A percentile compares a stretch with the other conserved stretches of the same genome.
Evolutionary conservation across 371 early-diverging fungal genomes (phyloP).

Genomic region (Parasitella parasitica): DNA sequence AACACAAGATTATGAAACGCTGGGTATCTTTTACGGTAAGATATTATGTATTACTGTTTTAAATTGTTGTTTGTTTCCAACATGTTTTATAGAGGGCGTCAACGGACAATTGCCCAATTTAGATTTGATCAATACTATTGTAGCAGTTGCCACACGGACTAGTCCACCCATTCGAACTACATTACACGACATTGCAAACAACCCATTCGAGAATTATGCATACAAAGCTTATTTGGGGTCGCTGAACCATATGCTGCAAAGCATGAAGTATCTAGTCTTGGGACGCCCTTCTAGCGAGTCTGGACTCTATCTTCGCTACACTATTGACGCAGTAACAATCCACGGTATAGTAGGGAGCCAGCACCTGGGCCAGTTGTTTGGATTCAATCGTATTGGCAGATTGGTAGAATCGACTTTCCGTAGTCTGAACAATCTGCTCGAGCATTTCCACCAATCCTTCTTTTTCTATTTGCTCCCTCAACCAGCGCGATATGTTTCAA

Average conservation of each 20-base stretch:
- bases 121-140: conserved; percentile 83
- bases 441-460: conserved; percentile 94
- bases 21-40: conserved; percentile 85
- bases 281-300: conserved; percentile 74
- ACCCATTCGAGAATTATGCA: conserved; percentile 16
- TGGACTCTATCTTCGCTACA: conserved; percentile 72
- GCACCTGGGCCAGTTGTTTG: conserved; percentile 41
- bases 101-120: conserved; percentile 94
- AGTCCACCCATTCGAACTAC: conserved; percentile 53
- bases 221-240: conserved; percentile 40
- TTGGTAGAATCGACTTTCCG: conserved; percentile 82
- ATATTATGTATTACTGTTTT: neutral
- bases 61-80: neutral
- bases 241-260: conserved; percentile 52
- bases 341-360: conserved; percentile 53
- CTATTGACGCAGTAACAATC: conserved; percentile 83
- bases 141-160: conserved; percentile 45
- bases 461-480: conserved; percentile 92
- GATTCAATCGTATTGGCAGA: conserved; percentile 59
- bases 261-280: conserved; percentile 69
- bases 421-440: conserved; percentile 90
- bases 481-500: conserved; percentile 77
- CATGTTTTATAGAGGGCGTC: conserved; percentile 71
- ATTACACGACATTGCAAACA: conserved; percentile 33
- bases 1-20: conserved; percentile 61